Evolutionary conservation across 495 filamentous ascomycete species (phyloP), one percentile per base, ranked within the genome.

Genomic region (Coniosporium apollinis): DNA sequence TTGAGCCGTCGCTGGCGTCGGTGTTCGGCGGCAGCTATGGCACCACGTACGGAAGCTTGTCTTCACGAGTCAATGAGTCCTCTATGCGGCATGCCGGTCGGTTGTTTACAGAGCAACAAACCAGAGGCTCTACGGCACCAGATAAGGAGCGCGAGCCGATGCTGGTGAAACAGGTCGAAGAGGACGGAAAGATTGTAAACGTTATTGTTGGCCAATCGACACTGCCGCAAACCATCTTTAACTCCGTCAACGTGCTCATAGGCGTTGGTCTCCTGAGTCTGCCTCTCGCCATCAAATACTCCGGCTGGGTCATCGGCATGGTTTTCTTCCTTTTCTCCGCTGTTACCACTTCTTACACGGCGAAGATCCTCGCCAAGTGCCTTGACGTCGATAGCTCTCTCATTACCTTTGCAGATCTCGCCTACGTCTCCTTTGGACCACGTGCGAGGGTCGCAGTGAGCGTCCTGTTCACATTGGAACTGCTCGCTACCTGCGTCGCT

Each of bases 191-290:
- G 39, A 62, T 84, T 13, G 72, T 91, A 19, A 65, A 79, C 48
- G 66, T 86, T 18, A 73, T 96, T 5, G 70, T 89, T 39, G 89
- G 89, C 22, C 84, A 87, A 62, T 91, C 82, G 7, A 97, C 89
- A 2, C 60, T 94, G 19, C 85, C 87, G 2, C 89, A 97, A 59
- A 96, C 89, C 0, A 66, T 94, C 40, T 93, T 97, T 60, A 97
- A 97, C 52, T 89, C 82, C 11, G 84, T 91, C 35, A 97, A 97
- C 50, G 82, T 93, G 22, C 58, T 97, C 26, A 86, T 97, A 41
- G 89, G 89, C 13, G 74, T 97, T 30, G 89, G 89, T 0, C 55
- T 97, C 14, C 58, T 97, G 31, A 86, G 79, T 59, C 62, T 97
- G 37, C 91, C 89, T 8, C 67, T 97, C 49, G 89, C 79, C 3